Evolutionary conservation across 2,329 filamentous ascomycete genomes (phyloP).

Genomic region (Pseudocercospora eumusae): DNA sequence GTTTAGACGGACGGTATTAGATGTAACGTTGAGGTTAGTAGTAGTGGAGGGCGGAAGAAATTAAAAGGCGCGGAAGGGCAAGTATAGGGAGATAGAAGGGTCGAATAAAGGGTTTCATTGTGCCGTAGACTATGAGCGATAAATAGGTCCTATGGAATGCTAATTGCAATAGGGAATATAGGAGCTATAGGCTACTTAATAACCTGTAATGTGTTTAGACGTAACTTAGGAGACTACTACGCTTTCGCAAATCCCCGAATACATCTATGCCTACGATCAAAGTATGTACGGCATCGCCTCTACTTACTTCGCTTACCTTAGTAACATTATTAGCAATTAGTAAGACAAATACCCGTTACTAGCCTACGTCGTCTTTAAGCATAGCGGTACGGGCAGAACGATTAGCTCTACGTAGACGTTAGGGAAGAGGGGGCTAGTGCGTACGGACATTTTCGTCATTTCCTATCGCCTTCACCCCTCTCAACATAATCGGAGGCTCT

Average conservation of each 20-base stretch:
- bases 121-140: not conserved
- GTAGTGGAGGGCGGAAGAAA: too few species aligned
- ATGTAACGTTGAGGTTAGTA: too few species aligned
- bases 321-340: not conserved
- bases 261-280: not conserved
- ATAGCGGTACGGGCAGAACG: not conserved
- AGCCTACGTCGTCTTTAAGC: not conserved
- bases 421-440: not conserved
- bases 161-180: not conserved
- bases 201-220: not conserved
- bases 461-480: not conserved
- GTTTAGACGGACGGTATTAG: too few species aligned
- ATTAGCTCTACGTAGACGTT: not conserved
- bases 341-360: not conserved
- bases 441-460: not conserved
- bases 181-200: slow-evolving; percentile 1
- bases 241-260: not conserved
- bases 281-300: not conserved
- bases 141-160: not conserved
- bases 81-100: too few species aligned
- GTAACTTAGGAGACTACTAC: not conserved
- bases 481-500: not conserved
- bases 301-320: not conserved
- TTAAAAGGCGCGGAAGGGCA: too few species aligned
- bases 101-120: not conserved